phyloP scores from a whole-genome alignment of 139 green algal genomes.

The Pleodorina starrii region DNA sequence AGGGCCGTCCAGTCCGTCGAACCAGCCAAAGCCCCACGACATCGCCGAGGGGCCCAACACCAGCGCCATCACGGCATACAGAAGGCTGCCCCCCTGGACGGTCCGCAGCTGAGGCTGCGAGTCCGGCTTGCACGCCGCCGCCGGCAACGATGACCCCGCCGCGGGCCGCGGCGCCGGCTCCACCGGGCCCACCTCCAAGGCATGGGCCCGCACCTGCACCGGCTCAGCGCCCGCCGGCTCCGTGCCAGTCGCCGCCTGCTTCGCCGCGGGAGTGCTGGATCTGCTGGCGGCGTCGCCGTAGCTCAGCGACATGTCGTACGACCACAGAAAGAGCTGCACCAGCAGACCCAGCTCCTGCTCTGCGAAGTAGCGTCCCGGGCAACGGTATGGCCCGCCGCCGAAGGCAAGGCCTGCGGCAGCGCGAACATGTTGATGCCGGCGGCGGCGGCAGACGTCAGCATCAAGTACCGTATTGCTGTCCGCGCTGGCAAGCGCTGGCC shows the following conservation, averaged over 20 bases:
- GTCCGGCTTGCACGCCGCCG: neutral
- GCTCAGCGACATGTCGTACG: slow-evolving; percentile 40
- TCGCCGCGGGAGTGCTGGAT: neutral
- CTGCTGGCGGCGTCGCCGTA: slow-evolving; percentile 11
- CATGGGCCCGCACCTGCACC: neutral
- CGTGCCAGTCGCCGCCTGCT: neutral
- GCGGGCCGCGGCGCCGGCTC: neutral
- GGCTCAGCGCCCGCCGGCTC: neutral
- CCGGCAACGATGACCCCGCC: neutral
- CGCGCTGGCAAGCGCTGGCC: too few relatives aligned
- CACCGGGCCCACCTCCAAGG: neutral
- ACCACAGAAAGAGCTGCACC: slow-evolving; percentile 66
- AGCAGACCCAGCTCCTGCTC: slow-evolving; percentile 81
- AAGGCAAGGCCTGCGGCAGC: slow-evolving; percentile 51
- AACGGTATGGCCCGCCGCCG: slow-evolving; percentile 71
- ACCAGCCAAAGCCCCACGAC: slow-evolving; percentile 31
- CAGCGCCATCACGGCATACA: neutral
- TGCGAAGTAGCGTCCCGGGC: slow-evolving; percentile 81
- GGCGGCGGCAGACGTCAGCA: too few relatives aligned
- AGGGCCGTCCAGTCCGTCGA: slow-evolving; percentile 29
- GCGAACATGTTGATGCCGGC: too few relatives aligned
- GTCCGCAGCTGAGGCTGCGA: slow-evolving; percentile 4
- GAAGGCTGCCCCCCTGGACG: neutral
- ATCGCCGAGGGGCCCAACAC: neutral
- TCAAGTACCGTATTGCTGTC: too few relatives aligned